Evolutionary conservation across 352 stramenopile species (phyloP).

Genomic region (Thraustotheca clavata): DNA sequence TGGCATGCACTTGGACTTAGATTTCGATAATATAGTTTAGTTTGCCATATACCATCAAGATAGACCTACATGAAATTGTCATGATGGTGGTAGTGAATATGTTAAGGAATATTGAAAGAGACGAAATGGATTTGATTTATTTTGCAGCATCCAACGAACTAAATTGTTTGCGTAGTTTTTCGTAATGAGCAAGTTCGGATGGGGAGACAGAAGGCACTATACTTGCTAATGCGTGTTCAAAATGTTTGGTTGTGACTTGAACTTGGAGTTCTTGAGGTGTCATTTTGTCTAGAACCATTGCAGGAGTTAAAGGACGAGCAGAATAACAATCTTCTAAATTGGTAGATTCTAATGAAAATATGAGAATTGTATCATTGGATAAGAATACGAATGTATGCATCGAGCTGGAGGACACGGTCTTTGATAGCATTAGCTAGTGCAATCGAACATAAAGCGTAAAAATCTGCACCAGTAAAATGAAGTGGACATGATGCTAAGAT

Average conservation of each 20-base stretch:
- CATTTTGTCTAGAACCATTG: conserved; percentile 55
- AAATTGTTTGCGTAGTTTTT: conserved; percentile 80
- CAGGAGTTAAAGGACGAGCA: conserved; percentile 56
- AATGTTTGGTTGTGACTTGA: conserved; percentile 43
- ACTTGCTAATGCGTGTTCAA: conserved; percentile 41
- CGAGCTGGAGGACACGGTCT: conserved; percentile 54
- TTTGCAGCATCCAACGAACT: conserved; percentile 24
- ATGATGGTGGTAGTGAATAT: no score
- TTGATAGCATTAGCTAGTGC: conserved; percentile 68
- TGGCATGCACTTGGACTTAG: no score
- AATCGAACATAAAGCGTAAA: conserved; percentile 75
- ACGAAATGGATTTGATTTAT: no score
- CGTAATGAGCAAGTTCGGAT: conserved; percentile 81
- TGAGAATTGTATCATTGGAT: neutral
- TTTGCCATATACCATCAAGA: no score
- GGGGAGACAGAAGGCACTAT: conserved; percentile 79
- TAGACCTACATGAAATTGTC: no score
- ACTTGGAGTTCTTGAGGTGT: conserved; percentile 52
- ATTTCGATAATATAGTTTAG: no score
- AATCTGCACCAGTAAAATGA: conserved; percentile 78
- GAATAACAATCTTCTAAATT: conserved; percentile 77
- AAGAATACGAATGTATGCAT: conserved; percentile 46
- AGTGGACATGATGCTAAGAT: conserved; percentile 52
- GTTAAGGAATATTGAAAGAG: no score
- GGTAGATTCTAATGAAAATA: conserved; percentile 37